These are phyloP conservation scores for Syzygium aqueum DNA, from an alignment of 345 rosid genomes.

Conservation along the genomic window DNA sequence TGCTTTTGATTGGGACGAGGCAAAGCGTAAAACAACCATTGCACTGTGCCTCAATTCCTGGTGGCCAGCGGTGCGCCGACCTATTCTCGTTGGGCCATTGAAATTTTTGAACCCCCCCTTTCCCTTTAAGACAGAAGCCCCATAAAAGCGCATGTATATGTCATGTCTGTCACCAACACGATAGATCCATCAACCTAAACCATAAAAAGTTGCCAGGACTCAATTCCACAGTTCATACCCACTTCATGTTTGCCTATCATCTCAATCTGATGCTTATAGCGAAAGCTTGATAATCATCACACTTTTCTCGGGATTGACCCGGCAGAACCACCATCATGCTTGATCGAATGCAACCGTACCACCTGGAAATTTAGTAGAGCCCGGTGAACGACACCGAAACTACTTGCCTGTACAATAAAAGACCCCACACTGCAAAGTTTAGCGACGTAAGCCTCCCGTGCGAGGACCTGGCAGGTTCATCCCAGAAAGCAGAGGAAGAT, in stretches of 20 bases:
- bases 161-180: neutral
- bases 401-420: neutral
- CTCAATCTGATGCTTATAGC: neutral
- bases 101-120: neutral
- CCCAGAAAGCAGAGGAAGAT: neutral
- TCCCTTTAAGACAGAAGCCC: neutral
- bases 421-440: neutral
- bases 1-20: neutral
- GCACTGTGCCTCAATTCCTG: neutral
- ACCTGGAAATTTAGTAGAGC: neutral
- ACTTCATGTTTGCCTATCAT: neutral
- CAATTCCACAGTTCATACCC: neutral
- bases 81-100: neutral
- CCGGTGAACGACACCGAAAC: neutral
- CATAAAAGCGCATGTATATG: neutral
- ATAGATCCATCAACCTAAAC: neutral
- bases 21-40: neutral
- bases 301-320: neutral
- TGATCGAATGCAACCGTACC: neutral
- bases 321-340: neutral
- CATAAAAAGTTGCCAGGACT: neutral
- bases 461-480: neutral
- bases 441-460: neutral
- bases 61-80: neutral
- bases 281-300: neutral